phyloP scores from a whole-genome alignment of 2,329 filamentous ascomycete genomes.

The Cercospora sp. region DNA sequence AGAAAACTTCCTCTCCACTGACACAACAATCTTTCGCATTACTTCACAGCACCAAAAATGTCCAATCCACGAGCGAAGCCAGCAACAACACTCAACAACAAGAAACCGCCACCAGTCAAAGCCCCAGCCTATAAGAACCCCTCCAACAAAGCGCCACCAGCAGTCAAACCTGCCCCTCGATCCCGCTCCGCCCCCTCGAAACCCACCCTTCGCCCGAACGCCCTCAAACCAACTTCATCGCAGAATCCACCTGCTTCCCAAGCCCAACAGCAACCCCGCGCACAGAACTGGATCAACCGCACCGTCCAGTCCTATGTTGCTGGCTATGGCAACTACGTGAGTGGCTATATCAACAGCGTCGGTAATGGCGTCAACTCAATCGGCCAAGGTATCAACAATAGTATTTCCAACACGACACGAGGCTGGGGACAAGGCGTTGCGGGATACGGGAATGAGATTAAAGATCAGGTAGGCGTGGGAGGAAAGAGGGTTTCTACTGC shows the following conservation, averaged over 20 bases:
- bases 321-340: conserved; percentile 48
- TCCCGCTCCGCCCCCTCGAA: conserved; percentile 16
- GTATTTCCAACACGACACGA: conserved; percentile 48
- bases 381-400: conserved; percentile 47
- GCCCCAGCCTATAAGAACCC: conserved; percentile 23
- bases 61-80: conserved; percentile 22
- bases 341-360: conserved; percentile 46
- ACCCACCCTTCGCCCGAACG: conserved; percentile 6
- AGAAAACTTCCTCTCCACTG: background rate
- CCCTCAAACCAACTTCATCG: conserved; percentile 18
- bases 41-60: conserved; percentile 9
- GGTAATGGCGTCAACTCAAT: conserved; percentile 51
- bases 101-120: conserved; percentile 18
- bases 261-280: conserved; percentile 14
- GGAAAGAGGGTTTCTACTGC: conserved; percentile 48
- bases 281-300: conserved; percentile 50
- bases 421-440: conserved; percentile 52
- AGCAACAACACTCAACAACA: conserved; percentile 9
- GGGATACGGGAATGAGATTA: conserved; percentile 54
- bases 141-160: conserved; percentile 14
- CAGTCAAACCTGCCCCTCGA: conserved; percentile 11
- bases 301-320: conserved; percentile 47
- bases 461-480: conserved; percentile 49
- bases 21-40: background rate
- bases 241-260: conserved; percentile 18